Conservation (phyloP, 805 yeast genomes). For the Ogataea minuta region DNA sequence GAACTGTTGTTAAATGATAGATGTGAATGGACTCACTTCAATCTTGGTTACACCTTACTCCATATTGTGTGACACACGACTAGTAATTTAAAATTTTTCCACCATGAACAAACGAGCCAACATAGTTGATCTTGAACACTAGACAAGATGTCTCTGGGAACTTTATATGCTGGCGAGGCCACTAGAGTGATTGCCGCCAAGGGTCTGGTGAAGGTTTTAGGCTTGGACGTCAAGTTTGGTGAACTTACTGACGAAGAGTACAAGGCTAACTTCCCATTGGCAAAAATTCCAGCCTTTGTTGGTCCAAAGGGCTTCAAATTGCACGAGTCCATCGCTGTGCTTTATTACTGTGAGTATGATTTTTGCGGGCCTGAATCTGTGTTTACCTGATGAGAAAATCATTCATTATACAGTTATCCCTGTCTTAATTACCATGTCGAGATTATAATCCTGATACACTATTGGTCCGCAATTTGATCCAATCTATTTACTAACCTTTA, state of each 20-base stretch:
- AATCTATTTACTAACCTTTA: conserved; percentile 26
- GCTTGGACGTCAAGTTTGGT: conserved; percentile 50
- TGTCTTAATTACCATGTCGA: conserved; percentile 82
- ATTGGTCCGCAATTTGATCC: background rate
- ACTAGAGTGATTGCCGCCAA: conserved; percentile 34
- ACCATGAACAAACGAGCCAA: background rate
- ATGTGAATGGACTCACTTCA: background rate
- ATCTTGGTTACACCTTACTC: conserved; percentile 6
- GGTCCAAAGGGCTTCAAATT: conserved; percentile 74
- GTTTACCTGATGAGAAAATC: conserved; percentile 53
- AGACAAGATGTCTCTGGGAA: conserved; percentile 35
- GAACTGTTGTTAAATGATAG: conserved; percentile 7
- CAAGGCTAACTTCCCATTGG: conserved; percentile 60
- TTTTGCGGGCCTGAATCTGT: background rate
- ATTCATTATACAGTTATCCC: conserved; percentile 72
- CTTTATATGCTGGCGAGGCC: conserved; percentile 32
- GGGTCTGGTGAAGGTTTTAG: conserved; percentile 53
- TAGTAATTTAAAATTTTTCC: conserved; percentile 11
- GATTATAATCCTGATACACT: conserved; percentile 50
- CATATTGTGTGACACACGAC: conserved; percentile 8
- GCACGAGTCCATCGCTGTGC: conserved; percentile 65
- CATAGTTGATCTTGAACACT: conserved; percentile 8
- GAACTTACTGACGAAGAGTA: conserved; percentile 31
- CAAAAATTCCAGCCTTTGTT: conserved; percentile 63
- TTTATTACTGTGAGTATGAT: conserved; percentile 43